Evolutionary conservation across 2,329 filamentous ascomycete genomes (phyloP).

Genomic region (Pezicula radicicola): DNA sequence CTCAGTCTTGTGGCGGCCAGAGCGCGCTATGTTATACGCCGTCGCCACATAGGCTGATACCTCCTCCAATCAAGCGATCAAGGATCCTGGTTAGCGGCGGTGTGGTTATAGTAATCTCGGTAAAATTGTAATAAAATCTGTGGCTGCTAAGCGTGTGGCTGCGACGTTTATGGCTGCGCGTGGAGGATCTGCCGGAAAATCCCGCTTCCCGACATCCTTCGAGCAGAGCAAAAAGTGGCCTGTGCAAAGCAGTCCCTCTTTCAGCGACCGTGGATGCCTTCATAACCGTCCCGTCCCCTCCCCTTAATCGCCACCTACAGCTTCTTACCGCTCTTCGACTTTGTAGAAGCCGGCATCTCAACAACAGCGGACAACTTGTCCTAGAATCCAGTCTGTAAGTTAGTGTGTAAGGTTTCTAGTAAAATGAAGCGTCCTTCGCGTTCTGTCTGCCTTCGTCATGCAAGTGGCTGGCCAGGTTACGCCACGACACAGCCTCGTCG

Average conservation of each 20-base stretch:
- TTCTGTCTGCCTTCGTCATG: slow-evolving; percentile 15
- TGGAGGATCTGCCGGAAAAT: no score
- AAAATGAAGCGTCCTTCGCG: slow-evolving; percentile 16
- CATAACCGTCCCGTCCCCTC: not conserved
- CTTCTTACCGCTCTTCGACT: slow-evolving; percentile 9
- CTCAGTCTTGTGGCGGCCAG: not conserved
- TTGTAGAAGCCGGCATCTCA: slow-evolving; percentile 10
- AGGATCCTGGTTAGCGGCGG: not conserved
- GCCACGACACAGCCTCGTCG: slow-evolving; percentile 15
- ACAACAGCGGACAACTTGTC: slow-evolving; percentile 8
- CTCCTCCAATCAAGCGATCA: not conserved
- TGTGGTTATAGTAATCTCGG: not conserved
- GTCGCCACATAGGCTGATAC: not conserved
- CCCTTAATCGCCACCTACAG: not conserved
- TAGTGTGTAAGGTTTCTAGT: slow-evolving; percentile 11
- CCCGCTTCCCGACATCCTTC: not conserved
- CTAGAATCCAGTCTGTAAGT: slow-evolving; percentile 6
- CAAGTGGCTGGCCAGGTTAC: slow-evolving; percentile 11
- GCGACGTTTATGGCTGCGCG: not conserved
- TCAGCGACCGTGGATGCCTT: not conserved
- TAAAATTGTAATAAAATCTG: not conserved
- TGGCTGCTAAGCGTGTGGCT: not conserved
- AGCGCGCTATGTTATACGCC: not conserved
- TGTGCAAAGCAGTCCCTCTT: not conserved
- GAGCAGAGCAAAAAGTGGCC: not conserved